Percentiles rank a stretch among this genome's conserved stretches.
phyloP scores from a whole-genome alignment of 2,329 filamentous ascomycete genomes.

The Aspergillus spinulosporus region DNA sequence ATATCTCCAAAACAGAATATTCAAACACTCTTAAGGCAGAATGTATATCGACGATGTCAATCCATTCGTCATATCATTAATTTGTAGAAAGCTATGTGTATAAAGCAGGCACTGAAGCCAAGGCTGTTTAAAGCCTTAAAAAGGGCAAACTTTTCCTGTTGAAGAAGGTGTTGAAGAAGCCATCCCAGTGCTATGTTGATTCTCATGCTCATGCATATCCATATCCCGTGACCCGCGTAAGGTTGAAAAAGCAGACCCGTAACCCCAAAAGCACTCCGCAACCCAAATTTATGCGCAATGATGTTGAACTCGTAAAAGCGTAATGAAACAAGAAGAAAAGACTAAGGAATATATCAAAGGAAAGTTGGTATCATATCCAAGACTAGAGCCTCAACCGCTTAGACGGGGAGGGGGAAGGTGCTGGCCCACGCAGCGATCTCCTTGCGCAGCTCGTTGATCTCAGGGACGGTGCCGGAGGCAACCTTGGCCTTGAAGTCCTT shows the following conservation, averaged over 20 bases:
- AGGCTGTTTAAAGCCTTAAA: conserved; percentile 13
- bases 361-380: conserved; percentile 24
- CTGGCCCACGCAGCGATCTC: conserved; percentile 87
- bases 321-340: conserved; percentile 10
- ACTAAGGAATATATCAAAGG: conserved; percentile 13
- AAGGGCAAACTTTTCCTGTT: conserved; percentile 26
- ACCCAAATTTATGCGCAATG: conserved; percentile 34
- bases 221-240: conserved; percentile 40
- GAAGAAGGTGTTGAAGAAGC: conserved; percentile 31
- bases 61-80: conserved; percentile 23
- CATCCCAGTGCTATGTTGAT: conserved; percentile 26
- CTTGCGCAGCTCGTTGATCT: conserved; percentile 82
- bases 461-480: conserved; percentile 70
- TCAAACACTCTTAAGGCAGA: background rate
- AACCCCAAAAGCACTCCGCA: conserved; percentile 37
- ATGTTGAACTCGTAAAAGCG: conserved; percentile 38
- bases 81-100: conserved; percentile 10
- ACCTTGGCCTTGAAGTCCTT: conserved; percentile 99
- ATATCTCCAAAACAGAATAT: background rate
- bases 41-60: conserved; percentile 3
- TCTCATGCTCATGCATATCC: conserved; percentile 29
- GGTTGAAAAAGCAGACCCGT: conserved; percentile 45
- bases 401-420: conserved; percentile 81
- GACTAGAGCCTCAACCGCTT: conserved; percentile 25
- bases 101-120: conserved; percentile 1